These are phyloP conservation scores for Fusarium redolens DNA, from an alignment of 2,329 filamentous ascomycete genomes.

Conservation along the genomic window DNA sequence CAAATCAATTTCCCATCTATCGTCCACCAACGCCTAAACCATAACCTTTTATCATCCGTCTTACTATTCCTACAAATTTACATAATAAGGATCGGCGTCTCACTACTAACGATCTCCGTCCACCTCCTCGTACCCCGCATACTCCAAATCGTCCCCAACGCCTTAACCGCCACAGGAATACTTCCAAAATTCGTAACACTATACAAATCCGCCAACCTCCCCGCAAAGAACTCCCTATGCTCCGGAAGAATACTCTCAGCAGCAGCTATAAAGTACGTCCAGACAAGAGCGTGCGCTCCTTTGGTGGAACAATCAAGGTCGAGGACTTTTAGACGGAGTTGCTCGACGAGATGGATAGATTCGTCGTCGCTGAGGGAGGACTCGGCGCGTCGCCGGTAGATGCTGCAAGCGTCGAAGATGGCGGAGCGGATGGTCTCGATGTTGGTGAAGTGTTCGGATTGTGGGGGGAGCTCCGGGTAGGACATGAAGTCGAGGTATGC, in stretches of 20 bases:
- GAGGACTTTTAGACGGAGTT: conserved; percentile 46
- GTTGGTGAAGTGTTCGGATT: conserved; percentile 35
- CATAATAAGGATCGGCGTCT: conserved; percentile 47
- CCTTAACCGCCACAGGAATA: conserved; percentile 50
- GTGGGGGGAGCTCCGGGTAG: conserved; percentile 32
- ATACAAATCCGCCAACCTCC: conserved; percentile 46
- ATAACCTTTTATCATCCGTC: background rate
- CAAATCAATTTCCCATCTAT: background rate
- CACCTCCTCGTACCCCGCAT: conserved; percentile 39
- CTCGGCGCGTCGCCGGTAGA: conserved; percentile 44
- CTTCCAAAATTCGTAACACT: conserved; percentile 51
- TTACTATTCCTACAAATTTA: conserved; percentile 1
- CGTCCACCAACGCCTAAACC: background rate
- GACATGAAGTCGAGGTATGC: conserved; percentile 46
- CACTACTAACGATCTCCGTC: conserved; percentile 46
- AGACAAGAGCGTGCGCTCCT: conserved; percentile 54
- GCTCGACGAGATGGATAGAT: conserved; percentile 47
- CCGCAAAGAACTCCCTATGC: conserved; percentile 51
- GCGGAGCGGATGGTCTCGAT: conserved; percentile 37
- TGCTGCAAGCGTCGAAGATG: conserved; percentile 43
- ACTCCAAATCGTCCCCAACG: conserved; percentile 51
- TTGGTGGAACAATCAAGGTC: conserved; percentile 44
- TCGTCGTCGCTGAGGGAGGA: conserved; percentile 30
- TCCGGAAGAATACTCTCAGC: conserved; percentile 51
- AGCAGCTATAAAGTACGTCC: conserved; percentile 55